Evolutionary conservation across 305 asterid species (phyloP).

Genomic region (Coffea humblotiana): DNA sequence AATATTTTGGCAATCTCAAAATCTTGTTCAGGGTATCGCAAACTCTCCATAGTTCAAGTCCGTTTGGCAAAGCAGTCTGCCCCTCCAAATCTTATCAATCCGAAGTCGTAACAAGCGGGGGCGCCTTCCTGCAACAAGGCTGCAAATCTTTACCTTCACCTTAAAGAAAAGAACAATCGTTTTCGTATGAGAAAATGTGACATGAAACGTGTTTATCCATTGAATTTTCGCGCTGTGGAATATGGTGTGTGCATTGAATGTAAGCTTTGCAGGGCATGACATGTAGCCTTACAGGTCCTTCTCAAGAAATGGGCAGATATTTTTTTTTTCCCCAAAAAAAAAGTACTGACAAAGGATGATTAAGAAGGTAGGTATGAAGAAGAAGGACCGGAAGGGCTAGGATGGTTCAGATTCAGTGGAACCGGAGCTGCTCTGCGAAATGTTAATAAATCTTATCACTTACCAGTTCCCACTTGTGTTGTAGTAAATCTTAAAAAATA

Average conservation of each 20-base stretch:
- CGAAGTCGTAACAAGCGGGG: too few relatives aligned
- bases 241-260: conserved; percentile 11
- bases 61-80: too few relatives aligned
- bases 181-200: not conserved
- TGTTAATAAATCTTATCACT: too few relatives aligned
- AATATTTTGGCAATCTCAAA: too few relatives aligned
- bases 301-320: not conserved
- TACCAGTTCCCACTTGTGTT: not conserved
- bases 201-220: not conserved
- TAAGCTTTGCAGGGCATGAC: conserved; percentile 4
- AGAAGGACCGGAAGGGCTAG: not conserved
- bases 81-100: too few relatives aligned
- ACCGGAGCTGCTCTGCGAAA: too few relatives aligned
- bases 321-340: not conserved
- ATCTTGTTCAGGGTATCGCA: not conserved
- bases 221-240: not conserved
- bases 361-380: not conserved
- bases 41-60: not conserved
- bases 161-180: not conserved
- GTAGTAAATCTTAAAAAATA: not conserved
- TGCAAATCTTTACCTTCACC: too few relatives aligned
- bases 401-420: not conserved
- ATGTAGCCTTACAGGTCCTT: not conserved
- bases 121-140: too few relatives aligned
- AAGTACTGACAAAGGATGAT: not conserved